phyloP scores from a whole-genome alignment of 2,329 filamentous ascomycete species.

The Aspergillus candidus region DNA sequence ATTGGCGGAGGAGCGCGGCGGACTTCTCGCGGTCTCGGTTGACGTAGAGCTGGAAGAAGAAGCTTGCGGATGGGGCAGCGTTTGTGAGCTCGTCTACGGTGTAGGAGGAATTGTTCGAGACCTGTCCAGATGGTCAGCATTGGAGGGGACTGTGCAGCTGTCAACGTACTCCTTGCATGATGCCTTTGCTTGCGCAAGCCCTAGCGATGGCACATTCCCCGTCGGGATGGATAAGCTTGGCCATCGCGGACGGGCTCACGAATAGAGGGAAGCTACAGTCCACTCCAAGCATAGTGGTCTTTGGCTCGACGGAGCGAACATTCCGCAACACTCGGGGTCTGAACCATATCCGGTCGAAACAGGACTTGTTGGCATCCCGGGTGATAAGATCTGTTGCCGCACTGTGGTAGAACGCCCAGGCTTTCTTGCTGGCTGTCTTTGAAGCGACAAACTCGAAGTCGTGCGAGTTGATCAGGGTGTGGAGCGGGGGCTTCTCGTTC shows the following conservation, averaged over 20 bases:
- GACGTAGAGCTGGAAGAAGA: conserved; percentile 54
- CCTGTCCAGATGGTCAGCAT: conserved; percentile 20
- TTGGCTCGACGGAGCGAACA: conserved; percentile 48
- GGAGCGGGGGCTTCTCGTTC: conserved; percentile 45
- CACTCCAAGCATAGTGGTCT: conserved; percentile 51
- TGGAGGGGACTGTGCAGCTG: background rate
- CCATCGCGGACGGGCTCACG: conserved; percentile 60
- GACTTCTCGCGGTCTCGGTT: conserved; percentile 48
- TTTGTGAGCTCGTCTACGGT: conserved; percentile 50
- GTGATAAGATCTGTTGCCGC: conserved; percentile 60
- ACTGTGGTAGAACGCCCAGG: conserved; percentile 65
- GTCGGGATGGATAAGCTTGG: conserved; percentile 55
- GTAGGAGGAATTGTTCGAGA: conserved; percentile 58
- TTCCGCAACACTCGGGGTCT: conserved; percentile 54
- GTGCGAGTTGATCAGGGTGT: conserved; percentile 52
- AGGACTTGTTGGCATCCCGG: conserved; percentile 48
- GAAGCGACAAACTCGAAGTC: conserved; percentile 57
- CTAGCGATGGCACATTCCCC: conserved; percentile 56
- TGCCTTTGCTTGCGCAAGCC: conserved; percentile 46
- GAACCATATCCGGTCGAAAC: conserved; percentile 53
- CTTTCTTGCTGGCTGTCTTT: conserved; percentile 52
- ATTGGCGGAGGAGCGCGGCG: conserved; percentile 40
- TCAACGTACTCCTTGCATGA: conserved; percentile 49
- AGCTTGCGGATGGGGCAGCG: conserved; percentile 36
- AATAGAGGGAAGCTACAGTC: conserved; percentile 54